These are phyloP conservation scores for Colletotrichum orbiculare DNA, from an alignment of 2,329 filamentous ascomycete genomes.

Conservation along the genomic window DNA sequence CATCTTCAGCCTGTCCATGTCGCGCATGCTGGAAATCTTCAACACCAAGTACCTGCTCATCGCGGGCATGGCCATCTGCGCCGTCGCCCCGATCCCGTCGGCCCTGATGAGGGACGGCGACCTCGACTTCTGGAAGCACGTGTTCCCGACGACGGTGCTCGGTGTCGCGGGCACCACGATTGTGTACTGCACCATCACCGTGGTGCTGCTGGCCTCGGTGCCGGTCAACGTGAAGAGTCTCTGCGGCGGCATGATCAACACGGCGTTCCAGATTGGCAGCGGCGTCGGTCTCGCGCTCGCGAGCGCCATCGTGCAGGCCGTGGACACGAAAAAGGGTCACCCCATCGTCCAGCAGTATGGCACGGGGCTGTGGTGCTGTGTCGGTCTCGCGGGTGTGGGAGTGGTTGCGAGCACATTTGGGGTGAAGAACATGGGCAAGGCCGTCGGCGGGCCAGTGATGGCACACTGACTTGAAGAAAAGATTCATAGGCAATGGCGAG, in stretches of 20 bases:
- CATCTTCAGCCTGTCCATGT: slow-evolving; percentile 32
- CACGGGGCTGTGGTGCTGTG: slow-evolving; percentile 28
- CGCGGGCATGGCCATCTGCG: slow-evolving; percentile 23
- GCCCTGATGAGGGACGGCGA: slow-evolving; percentile 26
- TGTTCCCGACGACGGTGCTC: slow-evolving; percentile 29
- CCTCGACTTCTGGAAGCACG: slow-evolving; percentile 32
- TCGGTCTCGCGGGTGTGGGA: slow-evolving; percentile 23
- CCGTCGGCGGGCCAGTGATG: slow-evolving; percentile 5
- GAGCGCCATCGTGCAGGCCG: slow-evolving; percentile 25
- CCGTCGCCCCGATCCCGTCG: slow-evolving; percentile 22
- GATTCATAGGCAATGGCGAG: neutral
- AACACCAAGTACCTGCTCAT: slow-evolving; percentile 27
- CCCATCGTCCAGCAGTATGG: slow-evolving; percentile 19
- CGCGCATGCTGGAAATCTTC: slow-evolving; percentile 31
- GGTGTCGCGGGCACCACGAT: slow-evolving; percentile 29
- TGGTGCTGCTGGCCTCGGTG: slow-evolving; percentile 28
- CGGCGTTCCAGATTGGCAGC: slow-evolving; percentile 33
- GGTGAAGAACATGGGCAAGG: slow-evolving; percentile 23
- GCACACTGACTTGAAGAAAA: slow-evolving; percentile 1
- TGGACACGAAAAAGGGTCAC: slow-evolving; percentile 24
- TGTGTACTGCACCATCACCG: slow-evolving; percentile 34
- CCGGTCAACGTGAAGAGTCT: slow-evolving; percentile 35
- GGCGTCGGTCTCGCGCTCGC: slow-evolving; percentile 23
- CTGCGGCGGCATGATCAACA: slow-evolving; percentile 31
- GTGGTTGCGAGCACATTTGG: slow-evolving; percentile 21